These are phyloP conservation scores for Globisporangium polare DNA, from an alignment of 352 stramenopile genomes.

Conservation along the genomic window DNA sequence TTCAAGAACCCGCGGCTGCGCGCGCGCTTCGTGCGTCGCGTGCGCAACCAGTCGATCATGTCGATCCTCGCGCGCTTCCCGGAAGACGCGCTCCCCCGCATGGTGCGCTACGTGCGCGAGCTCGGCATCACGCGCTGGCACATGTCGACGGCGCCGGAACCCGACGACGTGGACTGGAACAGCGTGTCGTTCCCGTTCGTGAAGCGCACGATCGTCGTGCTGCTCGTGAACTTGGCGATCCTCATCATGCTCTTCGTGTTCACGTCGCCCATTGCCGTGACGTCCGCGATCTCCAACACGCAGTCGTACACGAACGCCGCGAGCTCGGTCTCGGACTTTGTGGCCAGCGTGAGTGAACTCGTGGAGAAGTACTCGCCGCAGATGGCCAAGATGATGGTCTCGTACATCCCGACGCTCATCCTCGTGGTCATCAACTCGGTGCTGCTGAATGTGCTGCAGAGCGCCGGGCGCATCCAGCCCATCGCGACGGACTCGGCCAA, in stretches of 20 bases:
- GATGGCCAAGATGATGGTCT: constrained; percentile 76
- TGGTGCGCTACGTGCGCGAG: constrained; percentile 78
- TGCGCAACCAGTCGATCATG: constrained; percentile 70
- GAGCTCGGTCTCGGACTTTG: constrained; percentile 62
- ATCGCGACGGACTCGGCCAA: constrained; percentile 84
- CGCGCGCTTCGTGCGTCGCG: constrained; percentile 71
- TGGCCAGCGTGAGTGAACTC: constrained; percentile 52
- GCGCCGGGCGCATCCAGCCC: constrained; percentile 77
- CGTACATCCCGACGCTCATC: constrained; percentile 80
- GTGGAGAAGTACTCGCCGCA: constrained; percentile 64
- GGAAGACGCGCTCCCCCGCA: constrained; percentile 45
- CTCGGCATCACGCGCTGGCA: constrained; percentile 76
- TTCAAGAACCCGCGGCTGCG: constrained; percentile 73
- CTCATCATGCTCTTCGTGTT: constrained; percentile 73
- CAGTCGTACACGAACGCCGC: constrained; percentile 59
- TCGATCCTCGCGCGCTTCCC: constrained; percentile 72
- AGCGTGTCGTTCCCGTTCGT: constrained; percentile 81
- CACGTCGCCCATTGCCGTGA: constrained; percentile 81
- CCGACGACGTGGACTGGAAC: constrained; percentile 84
- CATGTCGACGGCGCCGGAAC: constrained; percentile 66
- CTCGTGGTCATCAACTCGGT: constrained; percentile 86
- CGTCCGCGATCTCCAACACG: constrained; percentile 71
- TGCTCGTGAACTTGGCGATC: constrained; percentile 77
- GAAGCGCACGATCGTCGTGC: constrained; percentile 65
- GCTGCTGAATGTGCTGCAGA: constrained; percentile 80